These are phyloP conservation scores for Neocallimastix lanati DNA, from an alignment of 192 early-diverging fungal genomes.

Conservation along the genomic window DNA sequence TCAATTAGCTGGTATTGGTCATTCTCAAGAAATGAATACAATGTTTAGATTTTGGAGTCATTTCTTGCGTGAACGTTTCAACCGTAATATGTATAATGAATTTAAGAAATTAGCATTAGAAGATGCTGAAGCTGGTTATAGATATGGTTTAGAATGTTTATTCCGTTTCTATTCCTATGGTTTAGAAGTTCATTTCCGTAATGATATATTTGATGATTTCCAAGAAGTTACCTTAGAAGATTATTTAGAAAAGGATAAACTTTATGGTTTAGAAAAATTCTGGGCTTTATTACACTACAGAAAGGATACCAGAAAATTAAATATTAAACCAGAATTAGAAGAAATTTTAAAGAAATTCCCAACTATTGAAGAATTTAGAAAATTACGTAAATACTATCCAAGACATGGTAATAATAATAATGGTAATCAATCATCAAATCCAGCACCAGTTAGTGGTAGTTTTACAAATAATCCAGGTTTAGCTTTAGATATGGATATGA, in stretches of 20 bases:
- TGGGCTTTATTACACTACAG: constrained; percentile 86
- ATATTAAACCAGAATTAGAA: constrained; percentile 31
- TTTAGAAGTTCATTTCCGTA: constrained; percentile 71
- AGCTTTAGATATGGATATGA: neutral
- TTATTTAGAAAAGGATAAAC: constrained; percentile 18
- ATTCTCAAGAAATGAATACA: constrained; percentile 92
- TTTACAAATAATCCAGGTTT: neutral
- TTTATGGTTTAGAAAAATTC: constrained; percentile 89
- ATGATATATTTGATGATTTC: constrained; percentile 76
- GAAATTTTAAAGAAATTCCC: constrained; percentile 41
- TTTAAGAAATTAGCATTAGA: constrained; percentile 79
- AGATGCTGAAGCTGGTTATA: constrained; percentile 67
- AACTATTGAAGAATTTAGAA: constrained; percentile 29
- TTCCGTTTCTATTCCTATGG: constrained; percentile 97
- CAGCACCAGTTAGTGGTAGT: neutral
- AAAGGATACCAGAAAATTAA: constrained; percentile 52
- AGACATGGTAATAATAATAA: neutral
- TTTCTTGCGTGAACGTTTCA: constrained; percentile 92
- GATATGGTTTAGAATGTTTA: constrained; percentile 91
- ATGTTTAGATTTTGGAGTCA: constrained; percentile 95
- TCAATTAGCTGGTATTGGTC: constrained; percentile 71
- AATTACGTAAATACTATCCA: neutral
- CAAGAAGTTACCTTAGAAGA: constrained; percentile 64
- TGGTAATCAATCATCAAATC: neutral
- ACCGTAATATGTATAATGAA: constrained; percentile 81